Evolutionary conservation across 2,329 filamentous ascomycete species (phyloP), one percentile per base, ranked within the genome.

Genomic region (Xylariaceae sp.): DNA sequence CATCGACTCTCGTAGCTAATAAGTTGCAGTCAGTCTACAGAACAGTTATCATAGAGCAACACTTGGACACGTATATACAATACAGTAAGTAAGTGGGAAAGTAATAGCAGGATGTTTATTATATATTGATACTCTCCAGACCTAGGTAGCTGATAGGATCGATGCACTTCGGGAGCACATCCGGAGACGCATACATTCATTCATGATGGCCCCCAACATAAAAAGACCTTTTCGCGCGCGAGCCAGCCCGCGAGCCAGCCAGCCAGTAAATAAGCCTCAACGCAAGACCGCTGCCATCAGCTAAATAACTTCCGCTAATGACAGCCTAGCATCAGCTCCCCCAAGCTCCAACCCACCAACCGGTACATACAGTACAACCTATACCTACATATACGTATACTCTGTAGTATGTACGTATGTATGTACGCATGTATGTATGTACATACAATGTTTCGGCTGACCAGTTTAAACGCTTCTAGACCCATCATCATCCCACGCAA

Each of bases 401-500:
- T n/a, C n/a, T n/a, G n/a, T n/a, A 48, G 49, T 47, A 21, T 53
- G 19, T 50, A 44, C 48, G 42, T 53, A 53, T 54, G 51, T 40
- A 51, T 48, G 20, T 42, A 19, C 41, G 16, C 46, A 43, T 55
- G 48, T 50, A 52, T 37, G 40, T 46, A n/a, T n/a, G n/a, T n/a
- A n/a, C n/a, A n/a, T n/a, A n/a, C n/a, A n/a, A n/a, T 50, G 57
- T 62, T 62, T 62, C 56, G 59, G 59, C 59, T 62, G 59, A 56
- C 59, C 45, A 54, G 50, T 50, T 54, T 57, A 62, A 54, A 57
- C 42, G 57, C 57, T 62, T n/a, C 60, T 62, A 58, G 60, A 58
- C 57, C 32, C 57, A 56, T 54, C 57, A 56, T 54, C 55, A 60
- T 58, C 60, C 60, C 60, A 52, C 60, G 60, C 50, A 37, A 37